Base-by-base conservation (phyloP, 805 yeast genomes). In the Cyberlindnera meyerae region DNA sequence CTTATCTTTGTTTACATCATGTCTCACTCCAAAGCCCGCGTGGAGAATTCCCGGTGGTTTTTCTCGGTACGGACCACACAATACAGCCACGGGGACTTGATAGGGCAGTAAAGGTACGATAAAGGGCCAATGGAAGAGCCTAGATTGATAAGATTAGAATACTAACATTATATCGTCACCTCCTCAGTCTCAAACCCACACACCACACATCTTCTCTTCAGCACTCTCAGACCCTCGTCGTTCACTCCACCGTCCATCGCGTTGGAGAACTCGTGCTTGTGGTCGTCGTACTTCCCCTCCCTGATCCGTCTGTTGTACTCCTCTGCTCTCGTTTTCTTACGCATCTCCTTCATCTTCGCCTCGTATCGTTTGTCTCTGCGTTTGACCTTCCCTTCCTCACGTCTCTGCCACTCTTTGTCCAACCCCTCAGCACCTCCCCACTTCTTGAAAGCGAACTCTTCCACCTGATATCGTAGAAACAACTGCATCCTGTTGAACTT, bases 401-500 rank as follows among this genome's bases (percentile, higher is more conserved):
- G 64, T 34, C 86, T 61, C 47, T 85, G 83, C 85, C 95, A 93
- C 58, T 93, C 99, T n/a, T 72, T 72, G 58, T 93, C 99, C 27
- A 93, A 61, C 0, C 83, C 87, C 37, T 87, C 96, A 8, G 80
- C 73, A 1, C 94, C 82, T 1, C 93, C 95, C 99, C 98, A 93
- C 61, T 93, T 90, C 54, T 83, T 81, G 64, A 80, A 85, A 0
- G 97, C 95, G 61, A 71, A 85, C 51, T 82, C 86, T 58, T 93
- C 98, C n/a, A 93, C 87, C 52, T 93, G 97, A 53, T 78, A 83
- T 42, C 98, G 66, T 30, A 93, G 61, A 62, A 79, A 93, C 38
- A 93, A 67, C 70, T 89, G 95, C 99, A 93, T 93, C 54, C 93
- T 73, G 33, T 87, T 82, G 61, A 78, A 93, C 1, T 87, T 82